Conservation (phyloP, 306 rosid species). For the Vigna reflexopilosa region DNA sequence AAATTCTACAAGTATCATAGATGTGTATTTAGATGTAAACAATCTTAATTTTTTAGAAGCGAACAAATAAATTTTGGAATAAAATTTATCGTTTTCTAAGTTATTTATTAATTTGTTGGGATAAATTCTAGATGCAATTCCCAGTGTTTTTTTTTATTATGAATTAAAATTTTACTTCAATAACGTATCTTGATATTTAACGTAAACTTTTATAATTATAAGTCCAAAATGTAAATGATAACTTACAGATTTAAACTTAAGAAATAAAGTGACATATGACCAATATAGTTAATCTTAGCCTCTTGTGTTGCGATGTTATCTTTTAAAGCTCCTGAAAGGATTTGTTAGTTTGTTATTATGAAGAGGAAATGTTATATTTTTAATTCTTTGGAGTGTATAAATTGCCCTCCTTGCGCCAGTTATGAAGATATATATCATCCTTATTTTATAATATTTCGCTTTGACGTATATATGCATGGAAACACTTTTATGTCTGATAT, state of each 20-base stretch:
- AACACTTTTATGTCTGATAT: conserved; percentile 17
- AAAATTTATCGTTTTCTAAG: no score
- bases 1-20: no score
- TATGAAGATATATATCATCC: conserved; percentile 14
- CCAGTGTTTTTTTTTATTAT: no score
- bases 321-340: background rate
- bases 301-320: background rate
- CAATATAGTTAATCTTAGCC: background rate
- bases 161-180: no score
- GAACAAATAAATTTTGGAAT: no score
- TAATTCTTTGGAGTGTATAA: background rate
- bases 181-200: no score
- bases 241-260: background rate
- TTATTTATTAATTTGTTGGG: no score
- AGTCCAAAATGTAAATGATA: background rate
- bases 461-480: background rate
- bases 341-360: background rate
- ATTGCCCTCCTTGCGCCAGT: background rate
- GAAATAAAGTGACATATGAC: background rate
- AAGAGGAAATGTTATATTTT: background rate
- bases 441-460: background rate
- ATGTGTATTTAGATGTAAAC: no score
- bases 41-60: no score
- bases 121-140: no score
- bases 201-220: background rate